Base-by-base conservation (phyloP, 768 basidiomycete species). In the Infundibulicybe gibba region DNA sequence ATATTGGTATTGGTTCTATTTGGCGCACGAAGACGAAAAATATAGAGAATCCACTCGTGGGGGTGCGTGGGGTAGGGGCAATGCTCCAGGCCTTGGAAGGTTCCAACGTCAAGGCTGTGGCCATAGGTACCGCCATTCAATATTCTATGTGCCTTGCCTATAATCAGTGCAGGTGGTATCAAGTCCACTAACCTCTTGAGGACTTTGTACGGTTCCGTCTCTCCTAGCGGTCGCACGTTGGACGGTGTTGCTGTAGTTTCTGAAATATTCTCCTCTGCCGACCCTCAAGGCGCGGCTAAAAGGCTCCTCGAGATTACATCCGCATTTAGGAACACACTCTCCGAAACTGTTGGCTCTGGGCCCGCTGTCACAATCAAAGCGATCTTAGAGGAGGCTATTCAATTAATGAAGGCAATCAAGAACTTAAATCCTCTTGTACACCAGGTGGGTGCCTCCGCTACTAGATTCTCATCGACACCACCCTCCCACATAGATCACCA, bases 161-260 rank as follows among this genome's bases (percentile, higher is more conserved):
- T 32, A 39, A n/a, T 45, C 16, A 40, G 37, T 43, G 2, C 54
- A 94, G 94, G 92, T 40, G 94, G 94, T 0, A 89, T 97, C 60
- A 94, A 91, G 53, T 75, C 80, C 1, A 72, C 70, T 0, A 97
- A 94, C 57, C 65, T 90, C 19, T 70, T 89, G 44, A 80, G 87
- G 41, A 84, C 86, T 3, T 61, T 97, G 6, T 81, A 91, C 53
- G 88, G 87, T 6, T 74, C 79, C 2, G 76, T 83, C 8, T 83
- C 87, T 0, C 61, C 68, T 0, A 74, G 76, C 1, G 75, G 78
- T 0, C 81, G 75, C 47, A 45, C 70, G 1, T 68, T 95, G 13
- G 85, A 90, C 48, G 94, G 94, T 0, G 74, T 97, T 20, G 94
- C 94, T 10, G 79, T 97, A 43, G 85, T 97, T 34, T 93, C 90